phyloP scores from a whole-genome alignment of 2,329 filamentous ascomycete species.

The Beauveria sp. region DNA sequence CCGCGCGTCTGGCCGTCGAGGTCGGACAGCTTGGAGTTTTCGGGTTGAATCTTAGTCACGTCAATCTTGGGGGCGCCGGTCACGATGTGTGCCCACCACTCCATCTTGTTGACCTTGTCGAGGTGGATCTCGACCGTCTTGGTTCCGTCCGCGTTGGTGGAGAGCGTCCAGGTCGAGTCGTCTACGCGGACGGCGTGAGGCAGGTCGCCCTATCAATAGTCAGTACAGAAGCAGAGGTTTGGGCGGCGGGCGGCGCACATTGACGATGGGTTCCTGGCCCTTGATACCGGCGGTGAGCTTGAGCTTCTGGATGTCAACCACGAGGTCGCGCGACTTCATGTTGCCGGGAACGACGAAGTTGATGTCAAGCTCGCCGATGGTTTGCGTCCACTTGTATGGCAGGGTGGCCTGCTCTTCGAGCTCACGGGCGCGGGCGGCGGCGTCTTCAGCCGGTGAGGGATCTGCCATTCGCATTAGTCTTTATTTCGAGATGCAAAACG shows the following conservation, averaged over 20 bases:
- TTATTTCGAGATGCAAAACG: background rate
- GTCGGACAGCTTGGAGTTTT: constrained; percentile 85
- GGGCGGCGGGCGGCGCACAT: constrained; percentile 43
- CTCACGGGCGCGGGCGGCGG: constrained; percentile 61
- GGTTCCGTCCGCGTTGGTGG: constrained; percentile 60
- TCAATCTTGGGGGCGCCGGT: constrained; percentile 85
- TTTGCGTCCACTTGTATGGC: constrained; percentile 96
- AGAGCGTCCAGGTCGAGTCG: constrained; percentile 92
- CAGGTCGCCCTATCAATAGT: constrained; percentile 65
- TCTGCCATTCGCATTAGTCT: constrained; percentile 29
- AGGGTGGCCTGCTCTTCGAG: constrained; percentile 77
- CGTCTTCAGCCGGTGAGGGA: constrained; percentile 47
- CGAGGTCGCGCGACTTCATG: constrained; percentile 75
- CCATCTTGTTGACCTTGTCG: constrained; percentile 93
- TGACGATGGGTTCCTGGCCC: constrained; percentile 77
- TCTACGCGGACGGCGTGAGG: constrained; percentile 72
- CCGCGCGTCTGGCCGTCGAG: constrained; percentile 88
- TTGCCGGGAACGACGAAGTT: constrained; percentile 71
- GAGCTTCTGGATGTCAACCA: constrained; percentile 73
- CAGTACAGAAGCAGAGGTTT: background rate
- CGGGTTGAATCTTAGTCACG: constrained; percentile 87
- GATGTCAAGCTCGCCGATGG: constrained; percentile 80
- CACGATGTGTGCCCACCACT: constrained; percentile 96
- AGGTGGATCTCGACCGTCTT: constrained; percentile 72
- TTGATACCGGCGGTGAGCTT: constrained; percentile 76